Evolutionary conservation across 1,139 yeast genomes (phyloP), one percentile per base, ranked within the genome.

Genomic region (Kurtzmaniella quercitrusa): DNA sequence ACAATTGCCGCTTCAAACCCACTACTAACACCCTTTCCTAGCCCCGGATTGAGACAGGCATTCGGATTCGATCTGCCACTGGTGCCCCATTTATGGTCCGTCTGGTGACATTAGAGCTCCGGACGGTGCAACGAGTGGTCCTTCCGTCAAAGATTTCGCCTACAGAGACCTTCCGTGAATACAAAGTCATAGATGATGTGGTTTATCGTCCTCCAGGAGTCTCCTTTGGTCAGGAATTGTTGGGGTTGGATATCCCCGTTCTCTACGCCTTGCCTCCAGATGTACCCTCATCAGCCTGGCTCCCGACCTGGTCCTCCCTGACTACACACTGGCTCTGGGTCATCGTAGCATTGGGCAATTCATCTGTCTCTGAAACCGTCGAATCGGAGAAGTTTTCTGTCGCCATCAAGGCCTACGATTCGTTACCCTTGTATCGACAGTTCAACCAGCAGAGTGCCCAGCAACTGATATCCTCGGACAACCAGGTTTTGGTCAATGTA

Each of bases 161-260:
- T 33, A 72, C 69, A 51, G 72, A 71, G 16, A 56, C 72, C 0
- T 46, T 51, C 15, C 59, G 72, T 38, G 74, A 68, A 27, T 63
- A 59, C 47, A 62, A 63, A 41, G 41, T 68, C 0, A 66, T 66
- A 58, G 67, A 70, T 43, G 65, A 70, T 52, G 53, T 62, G 50
- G 57, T 63, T 17, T 73, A 62, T 48, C 54, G 65, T 17, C 75
- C 77, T 0, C 63, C 69, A 1, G 54, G 61, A 40, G 75, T 73
- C 3, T 58, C 60, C 31, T 64, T 72, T 43, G 58, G 58, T 31
- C 62, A 66, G 41, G 65, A 64, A 34, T 52, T 77, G 21, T 52
- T 81, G 8, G 86, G 83, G 0, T 54, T 81, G 27, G 86, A 82
- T 51, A 58, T 82, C 3, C 88, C 88, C 0, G 60, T 82, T 37